phyloP scores from a whole-genome alignment of 78 protist genomes.

The Speleostelium caveatum region DNA sequence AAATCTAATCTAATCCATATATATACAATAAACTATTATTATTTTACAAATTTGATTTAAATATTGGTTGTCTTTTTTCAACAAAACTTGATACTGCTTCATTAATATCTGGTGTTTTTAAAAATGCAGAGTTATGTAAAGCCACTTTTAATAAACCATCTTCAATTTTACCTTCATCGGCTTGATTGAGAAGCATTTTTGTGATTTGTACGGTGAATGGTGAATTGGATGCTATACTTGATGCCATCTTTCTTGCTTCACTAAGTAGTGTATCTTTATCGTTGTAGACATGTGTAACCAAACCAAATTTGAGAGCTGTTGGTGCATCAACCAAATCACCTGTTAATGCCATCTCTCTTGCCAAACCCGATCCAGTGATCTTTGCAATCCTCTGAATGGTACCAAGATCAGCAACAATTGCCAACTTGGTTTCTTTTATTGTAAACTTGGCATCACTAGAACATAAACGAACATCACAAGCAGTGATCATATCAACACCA shows the following conservation, averaged over 20 bases:
- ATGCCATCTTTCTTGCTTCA: conserved; percentile 69
- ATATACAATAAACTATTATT: neutral
- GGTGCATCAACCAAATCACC: conserved; percentile 64
- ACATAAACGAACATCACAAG: conserved; percentile 85
- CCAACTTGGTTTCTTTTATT: conserved; percentile 85
- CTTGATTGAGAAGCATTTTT: conserved; percentile 80
- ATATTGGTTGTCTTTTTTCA: conserved; percentile 63
- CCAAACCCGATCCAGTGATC: conserved; percentile 62
- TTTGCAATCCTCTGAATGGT: conserved; percentile 87
- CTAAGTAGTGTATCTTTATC: conserved; percentile 19
- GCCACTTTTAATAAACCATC: conserved; percentile 89
- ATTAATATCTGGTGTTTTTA: conserved; percentile 70
- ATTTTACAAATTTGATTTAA: neutral
- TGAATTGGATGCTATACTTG: conserved; percentile 73
- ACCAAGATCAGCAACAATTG: conserved; percentile 92
- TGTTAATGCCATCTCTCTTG: conserved; percentile 84
- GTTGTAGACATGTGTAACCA: conserved; percentile 59
- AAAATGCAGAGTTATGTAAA: conserved; percentile 74
- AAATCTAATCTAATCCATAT: neutral
- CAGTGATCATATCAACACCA: conserved; percentile 86
- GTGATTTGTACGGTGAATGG: conserved; percentile 89
- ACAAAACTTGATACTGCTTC: conserved; percentile 75
- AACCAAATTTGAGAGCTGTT: conserved; percentile 41
- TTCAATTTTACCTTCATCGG: conserved; percentile 68
- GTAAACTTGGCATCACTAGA: conserved; percentile 75